Percentiles rank a stretch among this genome's conserved stretches.
phyloP scores from a whole-genome alignment of 108 stramenopile genomes.

The Hondaea fermentalgiana region DNA sequence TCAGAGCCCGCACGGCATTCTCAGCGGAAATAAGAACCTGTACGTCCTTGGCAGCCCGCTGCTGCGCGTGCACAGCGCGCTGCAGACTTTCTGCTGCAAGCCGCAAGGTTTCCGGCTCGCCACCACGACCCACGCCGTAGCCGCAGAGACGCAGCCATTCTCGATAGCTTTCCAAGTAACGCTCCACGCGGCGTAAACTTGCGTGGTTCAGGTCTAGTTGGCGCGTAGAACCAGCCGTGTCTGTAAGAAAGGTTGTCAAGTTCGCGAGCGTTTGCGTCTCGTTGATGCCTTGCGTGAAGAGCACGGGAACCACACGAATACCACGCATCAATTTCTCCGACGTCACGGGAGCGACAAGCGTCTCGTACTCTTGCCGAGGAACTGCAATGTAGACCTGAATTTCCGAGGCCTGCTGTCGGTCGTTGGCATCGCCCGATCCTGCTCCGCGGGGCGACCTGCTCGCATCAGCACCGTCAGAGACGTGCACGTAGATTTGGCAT shows the following conservation, averaged over 20 bases:
- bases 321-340: not conserved
- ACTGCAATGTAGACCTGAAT: not conserved
- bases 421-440: not conserved
- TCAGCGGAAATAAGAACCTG: conserved; percentile 17
- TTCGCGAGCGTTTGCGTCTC: conserved; percentile 31
- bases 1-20: conserved; percentile 19
- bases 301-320: conserved; percentile 6
- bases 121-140: not conserved
- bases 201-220: not conserved
- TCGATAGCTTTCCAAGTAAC: not conserved
- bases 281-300: conserved; percentile 46
- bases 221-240: not conserved
- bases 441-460: not conserved
- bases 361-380: not conserved
- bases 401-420: not conserved
- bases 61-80: not conserved
- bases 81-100: not conserved
- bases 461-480: not conserved
- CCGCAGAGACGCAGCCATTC: not conserved
- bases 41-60: conserved; percentile 24
- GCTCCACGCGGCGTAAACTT: not conserved
- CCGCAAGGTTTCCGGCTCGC: not conserved
- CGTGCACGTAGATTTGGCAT: not conserved
- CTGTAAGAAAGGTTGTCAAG: not conserved
- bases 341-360: not conserved